These are phyloP conservation scores for Myxozyma kluyveri DNA, from an alignment of 805 yeast species.

Conservation along the genomic window DNA sequence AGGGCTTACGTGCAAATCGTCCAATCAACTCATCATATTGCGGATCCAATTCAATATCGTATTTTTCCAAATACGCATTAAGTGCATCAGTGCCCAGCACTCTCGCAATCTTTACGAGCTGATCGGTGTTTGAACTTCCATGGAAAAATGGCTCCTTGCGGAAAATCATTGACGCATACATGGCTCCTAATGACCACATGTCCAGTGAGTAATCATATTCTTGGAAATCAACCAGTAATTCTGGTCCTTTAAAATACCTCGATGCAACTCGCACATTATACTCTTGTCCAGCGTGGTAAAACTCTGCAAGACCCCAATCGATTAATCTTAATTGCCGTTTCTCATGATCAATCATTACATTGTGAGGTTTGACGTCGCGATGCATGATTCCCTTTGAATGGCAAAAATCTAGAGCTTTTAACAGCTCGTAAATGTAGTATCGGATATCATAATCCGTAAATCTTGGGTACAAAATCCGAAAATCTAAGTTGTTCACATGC, in stretches of 20 bases:
- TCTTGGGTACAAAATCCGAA: slow-evolving; percentile 74
- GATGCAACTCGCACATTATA: slow-evolving; percentile 94
- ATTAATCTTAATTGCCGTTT: slow-evolving; percentile 68
- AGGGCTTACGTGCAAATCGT: slow-evolving; percentile 78
- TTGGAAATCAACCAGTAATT: slow-evolving; percentile 76
- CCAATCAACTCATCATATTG: slow-evolving; percentile 74
- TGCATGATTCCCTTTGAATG: slow-evolving; percentile 97
- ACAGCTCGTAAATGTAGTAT: slow-evolving; percentile 74
- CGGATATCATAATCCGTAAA: slow-evolving; percentile 73
- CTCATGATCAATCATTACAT: slow-evolving; percentile 88
- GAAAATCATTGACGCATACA: slow-evolving; percentile 85
- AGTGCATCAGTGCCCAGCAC: slow-evolving; percentile 84
- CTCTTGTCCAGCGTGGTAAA: slow-evolving; percentile 83
- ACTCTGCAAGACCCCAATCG: slow-evolving; percentile 96
- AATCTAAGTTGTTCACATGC: slow-evolving; percentile 77
- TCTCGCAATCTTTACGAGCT: slow-evolving; percentile 81
- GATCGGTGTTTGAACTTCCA: slow-evolving; percentile 88
- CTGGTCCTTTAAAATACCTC: slow-evolving; percentile 91
- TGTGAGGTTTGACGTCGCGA: slow-evolving; percentile 93
- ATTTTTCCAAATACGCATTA: slow-evolving; percentile 64
- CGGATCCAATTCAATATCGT: slow-evolving; percentile 63
- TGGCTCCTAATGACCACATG: slow-evolving; percentile 92
- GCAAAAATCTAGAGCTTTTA: slow-evolving; percentile 79
- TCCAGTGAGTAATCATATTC: slow-evolving; percentile 90
- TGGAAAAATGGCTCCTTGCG: slow-evolving; percentile 89